phyloP scores from a whole-genome alignment of 352 stramenopile species.

The Pythium aristosporum region DNA sequence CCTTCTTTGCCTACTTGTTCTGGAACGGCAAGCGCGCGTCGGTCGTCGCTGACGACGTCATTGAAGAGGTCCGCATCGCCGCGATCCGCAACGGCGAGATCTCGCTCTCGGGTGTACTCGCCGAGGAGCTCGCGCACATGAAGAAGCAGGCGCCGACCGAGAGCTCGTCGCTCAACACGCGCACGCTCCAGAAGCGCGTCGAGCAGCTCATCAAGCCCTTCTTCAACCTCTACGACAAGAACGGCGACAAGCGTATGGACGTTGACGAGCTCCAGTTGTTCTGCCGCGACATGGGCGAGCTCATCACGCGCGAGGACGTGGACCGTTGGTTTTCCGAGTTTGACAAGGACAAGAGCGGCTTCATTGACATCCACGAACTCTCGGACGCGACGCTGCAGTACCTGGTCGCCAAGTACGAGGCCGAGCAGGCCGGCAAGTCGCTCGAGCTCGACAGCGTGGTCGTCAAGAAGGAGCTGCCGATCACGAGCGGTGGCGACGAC shows the following conservation, averaged over 20 bases:
- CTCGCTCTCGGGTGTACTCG: slow-evolving; percentile 75
- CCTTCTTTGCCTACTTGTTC: slow-evolving; percentile 92
- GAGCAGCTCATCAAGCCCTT: slow-evolving; percentile 92
- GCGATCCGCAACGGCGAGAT: slow-evolving; percentile 75
- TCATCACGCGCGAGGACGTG: slow-evolving; percentile 74
- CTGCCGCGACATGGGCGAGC: slow-evolving; percentile 94
- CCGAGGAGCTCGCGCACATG: slow-evolving; percentile 73
- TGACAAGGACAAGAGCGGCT: slow-evolving; percentile 90
- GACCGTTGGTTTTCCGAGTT: slow-evolving; percentile 84
- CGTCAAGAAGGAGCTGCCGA: slow-evolving; percentile 52
- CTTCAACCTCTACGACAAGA: slow-evolving; percentile 93
- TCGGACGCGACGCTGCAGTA: slow-evolving; percentile 87
- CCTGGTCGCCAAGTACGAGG: slow-evolving; percentile 77
- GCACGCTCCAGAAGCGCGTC: slow-evolving; percentile 70
- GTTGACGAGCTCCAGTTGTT: slow-evolving; percentile 91
- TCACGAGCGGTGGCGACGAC: slow-evolving; percentile 47
- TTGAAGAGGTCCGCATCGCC: slow-evolving; percentile 69
- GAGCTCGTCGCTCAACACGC: slow-evolving; percentile 54
- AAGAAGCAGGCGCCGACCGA: slow-evolving; percentile 38
- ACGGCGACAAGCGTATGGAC: slow-evolving; percentile 89
- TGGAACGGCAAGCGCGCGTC: slow-evolving; percentile 88
- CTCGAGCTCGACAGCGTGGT: slow-evolving; percentile 33
- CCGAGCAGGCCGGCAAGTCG: slow-evolving; percentile 44
- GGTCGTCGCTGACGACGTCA: slow-evolving; percentile 58
- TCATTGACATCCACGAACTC: slow-evolving; percentile 95